Conservation (phyloP, 768 basidiomycete genomes). For the Leccinum barrowsii region DNA sequence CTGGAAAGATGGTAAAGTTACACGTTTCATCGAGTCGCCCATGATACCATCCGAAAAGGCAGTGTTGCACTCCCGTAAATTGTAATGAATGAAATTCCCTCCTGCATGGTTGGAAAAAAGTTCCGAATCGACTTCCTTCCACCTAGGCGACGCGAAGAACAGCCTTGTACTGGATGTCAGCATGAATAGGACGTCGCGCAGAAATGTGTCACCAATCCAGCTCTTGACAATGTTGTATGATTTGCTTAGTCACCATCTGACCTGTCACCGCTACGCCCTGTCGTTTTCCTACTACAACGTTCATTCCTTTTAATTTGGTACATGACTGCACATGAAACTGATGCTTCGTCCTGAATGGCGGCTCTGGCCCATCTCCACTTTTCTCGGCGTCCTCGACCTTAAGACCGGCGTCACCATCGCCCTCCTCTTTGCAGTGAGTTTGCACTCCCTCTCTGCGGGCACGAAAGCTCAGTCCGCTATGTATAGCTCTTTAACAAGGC, state of each 20-base stretch:
- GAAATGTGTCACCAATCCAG: no score
- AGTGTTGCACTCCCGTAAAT: no score
- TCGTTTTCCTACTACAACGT: background rate
- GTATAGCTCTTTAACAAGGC: conserved; percentile 90
- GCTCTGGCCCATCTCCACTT: conserved; percentile 77
- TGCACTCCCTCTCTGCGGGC: background rate
- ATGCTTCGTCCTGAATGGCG: conserved; percentile 81
- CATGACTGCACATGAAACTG: conserved; percentile 62
- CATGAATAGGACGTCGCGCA: no score
- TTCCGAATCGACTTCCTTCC: no score
- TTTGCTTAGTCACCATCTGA: background rate
- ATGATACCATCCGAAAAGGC: no score
- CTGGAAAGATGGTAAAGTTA: no score
- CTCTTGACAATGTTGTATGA: no score
- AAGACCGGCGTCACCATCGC: conserved; percentile 90
- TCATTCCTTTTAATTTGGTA: conserved; percentile 16
- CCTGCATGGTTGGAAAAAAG: no score
- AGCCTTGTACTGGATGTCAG: no score
- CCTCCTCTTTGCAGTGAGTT: conserved; percentile 82
- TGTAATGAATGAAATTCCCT: no score
- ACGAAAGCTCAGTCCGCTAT: conserved; percentile 9
- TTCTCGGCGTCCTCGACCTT: conserved; percentile 85
- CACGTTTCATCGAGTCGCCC: no score
- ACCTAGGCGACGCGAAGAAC: no score
- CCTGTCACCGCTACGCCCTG: background rate